phyloP scores from a whole-genome alignment of 176 grass and related monocot genomes.

The Aegilops umbellulata region DNA sequence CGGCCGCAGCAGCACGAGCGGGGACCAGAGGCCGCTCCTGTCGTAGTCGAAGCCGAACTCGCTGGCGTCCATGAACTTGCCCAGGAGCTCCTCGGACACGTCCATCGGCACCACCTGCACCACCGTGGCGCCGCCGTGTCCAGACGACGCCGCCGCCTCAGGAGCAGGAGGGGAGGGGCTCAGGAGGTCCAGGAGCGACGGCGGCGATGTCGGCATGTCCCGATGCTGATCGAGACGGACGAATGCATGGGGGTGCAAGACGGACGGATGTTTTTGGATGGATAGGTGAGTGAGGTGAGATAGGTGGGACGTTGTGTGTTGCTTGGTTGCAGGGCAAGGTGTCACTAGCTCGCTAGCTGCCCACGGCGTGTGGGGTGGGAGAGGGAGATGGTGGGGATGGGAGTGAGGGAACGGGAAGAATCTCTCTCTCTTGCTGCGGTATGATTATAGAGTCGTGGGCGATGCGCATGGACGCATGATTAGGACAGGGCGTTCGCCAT shows the following conservation, averaged over 20 bases:
- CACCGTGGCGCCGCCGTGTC: background rate
- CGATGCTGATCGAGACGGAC: background rate
- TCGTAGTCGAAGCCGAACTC: conserved; percentile 85
- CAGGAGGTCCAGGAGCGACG: conserved; percentile 47
- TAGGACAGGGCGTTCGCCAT: background rate
- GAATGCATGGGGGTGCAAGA: conserved; percentile 27
- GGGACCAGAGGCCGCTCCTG: conserved; percentile 83
- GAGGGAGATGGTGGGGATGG: conserved; percentile 5
- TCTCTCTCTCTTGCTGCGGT: background rate
- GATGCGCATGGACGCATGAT: conserved; percentile 2
- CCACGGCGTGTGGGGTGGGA: background rate
- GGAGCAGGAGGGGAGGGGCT: conserved; percentile 17
- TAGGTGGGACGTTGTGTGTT: conserved; percentile 54
- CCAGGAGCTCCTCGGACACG: conserved; percentile 61
- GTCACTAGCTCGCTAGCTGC: background rate
- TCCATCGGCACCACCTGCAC: conserved; percentile 69
- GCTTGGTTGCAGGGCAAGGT: conserved; percentile 40
- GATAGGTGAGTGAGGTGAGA: conserved; percentile 17
- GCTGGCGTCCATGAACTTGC: conserved; percentile 71
- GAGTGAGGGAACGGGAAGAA: conserved; percentile 37
- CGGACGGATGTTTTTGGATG: background rate
- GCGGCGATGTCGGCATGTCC: background rate
- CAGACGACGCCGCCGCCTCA: background rate
- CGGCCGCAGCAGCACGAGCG: conserved; percentile 48
- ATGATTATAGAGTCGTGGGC: background rate